Conservation (phyloP, 306 rosid species). For the Quercus engelmannii region DNA sequence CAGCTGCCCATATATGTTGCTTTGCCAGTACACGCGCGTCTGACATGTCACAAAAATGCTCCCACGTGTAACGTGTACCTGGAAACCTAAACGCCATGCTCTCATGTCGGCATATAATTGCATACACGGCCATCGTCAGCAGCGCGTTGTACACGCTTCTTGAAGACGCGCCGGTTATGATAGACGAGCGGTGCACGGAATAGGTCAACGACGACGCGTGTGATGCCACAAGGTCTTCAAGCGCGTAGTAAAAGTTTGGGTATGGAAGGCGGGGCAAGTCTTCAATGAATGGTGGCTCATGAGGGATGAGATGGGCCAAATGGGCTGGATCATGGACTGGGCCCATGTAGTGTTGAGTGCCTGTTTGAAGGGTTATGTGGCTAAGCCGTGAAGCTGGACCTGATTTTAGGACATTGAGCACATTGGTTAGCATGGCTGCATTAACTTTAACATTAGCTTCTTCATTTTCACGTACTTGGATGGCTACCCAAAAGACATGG, state of each 20-base stretch:
- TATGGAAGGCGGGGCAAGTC: constrained; percentile 22
- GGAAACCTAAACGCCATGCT: constrained; percentile 32
- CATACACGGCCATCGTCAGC: constrained; percentile 11
- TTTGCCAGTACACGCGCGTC: constrained; percentile 30
- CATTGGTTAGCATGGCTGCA: constrained; percentile 27
- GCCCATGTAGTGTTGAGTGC: constrained; percentile 45
- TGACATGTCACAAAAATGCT: constrained; percentile 42
- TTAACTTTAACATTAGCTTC: constrained; percentile 15
- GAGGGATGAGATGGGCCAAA: neutral
- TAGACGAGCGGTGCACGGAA: constrained; percentile 33
- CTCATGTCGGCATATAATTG: constrained; percentile 18
- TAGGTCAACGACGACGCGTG: neutral
- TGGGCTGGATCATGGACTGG: constrained; percentile 16
- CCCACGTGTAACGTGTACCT: constrained; percentile 35
- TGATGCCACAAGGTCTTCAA: constrained; percentile 22
- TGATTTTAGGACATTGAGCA: constrained; percentile 15
- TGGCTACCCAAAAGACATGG: constrained; percentile 33
- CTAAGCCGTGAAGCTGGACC: neutral
- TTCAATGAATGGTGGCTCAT: constrained; percentile 30
- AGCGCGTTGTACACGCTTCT: constrained; percentile 20
- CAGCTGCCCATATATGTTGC: constrained; percentile 23
- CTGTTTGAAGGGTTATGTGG: constrained; percentile 39
- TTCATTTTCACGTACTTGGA: constrained; percentile 15
- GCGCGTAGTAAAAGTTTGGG: constrained; percentile 44
- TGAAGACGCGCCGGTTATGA: constrained; percentile 24